phyloP scores from a whole-genome alignment of 2,329 filamentous ascomycete species.

The Fusarium avenaceum region DNA sequence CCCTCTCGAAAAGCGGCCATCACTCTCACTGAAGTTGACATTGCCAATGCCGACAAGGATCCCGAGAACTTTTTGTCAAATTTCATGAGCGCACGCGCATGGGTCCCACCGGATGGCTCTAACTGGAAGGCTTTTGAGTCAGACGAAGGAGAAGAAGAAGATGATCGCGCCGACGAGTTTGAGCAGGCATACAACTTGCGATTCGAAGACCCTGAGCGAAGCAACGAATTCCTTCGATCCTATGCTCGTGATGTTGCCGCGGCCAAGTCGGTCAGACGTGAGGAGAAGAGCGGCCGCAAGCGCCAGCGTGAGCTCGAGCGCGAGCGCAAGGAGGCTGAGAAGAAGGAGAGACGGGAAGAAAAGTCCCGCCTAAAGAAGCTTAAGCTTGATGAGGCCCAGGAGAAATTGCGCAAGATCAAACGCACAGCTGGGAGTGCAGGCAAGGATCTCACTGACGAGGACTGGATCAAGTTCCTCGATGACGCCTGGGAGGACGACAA shows the following conservation, averaged over 20 bases:
- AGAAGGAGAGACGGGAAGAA: slow-evolving; percentile 81
- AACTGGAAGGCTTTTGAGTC: slow-evolving; percentile 89
- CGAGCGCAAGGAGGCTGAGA: slow-evolving; percentile 82
- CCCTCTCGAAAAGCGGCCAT: slow-evolving; percentile 65
- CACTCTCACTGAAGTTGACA: slow-evolving; percentile 71
- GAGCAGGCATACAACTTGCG: slow-evolving; percentile 96
- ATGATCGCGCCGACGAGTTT: slow-evolving; percentile 83
- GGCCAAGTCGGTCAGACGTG: slow-evolving; percentile 85
- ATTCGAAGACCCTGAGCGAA: slow-evolving; percentile 90
- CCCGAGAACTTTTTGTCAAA: slow-evolving; percentile 95
- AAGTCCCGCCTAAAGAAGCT: slow-evolving; percentile 86
- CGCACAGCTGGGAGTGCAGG: slow-evolving; percentile 85
- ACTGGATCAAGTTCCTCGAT: slow-evolving; percentile 88
- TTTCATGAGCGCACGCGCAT: slow-evolving; percentile 92
- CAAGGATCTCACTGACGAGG: slow-evolving; percentile 76
- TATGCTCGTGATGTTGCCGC: slow-evolving; percentile 90
- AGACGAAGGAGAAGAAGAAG: slow-evolving; percentile 85
- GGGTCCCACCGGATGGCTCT: slow-evolving; percentile 77
- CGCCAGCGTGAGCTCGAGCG: slow-evolving; percentile 83
- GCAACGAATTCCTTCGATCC: slow-evolving; percentile 88
- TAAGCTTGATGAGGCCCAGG: slow-evolving; percentile 90
- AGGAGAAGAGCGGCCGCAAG: slow-evolving; percentile 82
- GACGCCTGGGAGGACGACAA: slow-evolving; percentile 88
- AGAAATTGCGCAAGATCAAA: slow-evolving; percentile 89
- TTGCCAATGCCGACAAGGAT: slow-evolving; percentile 85